A percentile compares a stretch with the other conserved stretches of the same genome.
phyloP scores from a whole-genome alignment of 1,284 basidiomycete genomes.

The Pseudozyma tsukubaensis region DNA sequence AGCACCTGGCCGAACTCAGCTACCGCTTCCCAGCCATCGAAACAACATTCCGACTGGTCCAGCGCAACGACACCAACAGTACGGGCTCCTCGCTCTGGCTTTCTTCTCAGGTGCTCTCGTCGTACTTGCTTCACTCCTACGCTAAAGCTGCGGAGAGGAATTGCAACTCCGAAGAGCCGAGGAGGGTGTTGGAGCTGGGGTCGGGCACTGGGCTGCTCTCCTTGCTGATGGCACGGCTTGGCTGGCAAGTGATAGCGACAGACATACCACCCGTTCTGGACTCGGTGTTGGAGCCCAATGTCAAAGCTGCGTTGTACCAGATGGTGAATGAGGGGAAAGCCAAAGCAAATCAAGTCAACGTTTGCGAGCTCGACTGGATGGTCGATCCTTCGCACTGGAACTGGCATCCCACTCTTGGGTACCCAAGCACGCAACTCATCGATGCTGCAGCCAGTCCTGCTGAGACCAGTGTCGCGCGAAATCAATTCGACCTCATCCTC shows the following conservation, averaged over 20 bases:
- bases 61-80: constrained; percentile 48
- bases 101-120: constrained; percentile 47
- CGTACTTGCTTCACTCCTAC: constrained; percentile 37
- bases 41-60: constrained; percentile 19
- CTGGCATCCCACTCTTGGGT: constrained; percentile 11
- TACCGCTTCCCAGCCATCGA: constrained; percentile 39
- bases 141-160: not conserved
- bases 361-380: constrained; percentile 76
- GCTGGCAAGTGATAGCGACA: constrained; percentile 82
- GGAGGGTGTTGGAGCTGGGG: constrained; percentile 39
- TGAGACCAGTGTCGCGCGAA: not conserved
- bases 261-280: constrained; percentile 79
- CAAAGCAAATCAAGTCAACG: constrained; percentile 70
- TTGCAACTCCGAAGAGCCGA: not conserved
- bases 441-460: not conserved
- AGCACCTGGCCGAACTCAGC: constrained; percentile 41
- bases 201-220: constrained; percentile 57
- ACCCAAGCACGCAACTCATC: constrained; percentile 6
- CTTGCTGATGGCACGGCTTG: constrained; percentile 77
- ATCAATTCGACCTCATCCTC: constrained; percentile 77
- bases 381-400: constrained; percentile 13
- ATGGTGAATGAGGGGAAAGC: constrained; percentile 4
- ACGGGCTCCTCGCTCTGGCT: constrained; percentile 55
- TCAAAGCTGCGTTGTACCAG: constrained; percentile 72
- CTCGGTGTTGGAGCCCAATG: constrained; percentile 77